These are phyloP conservation scores for Chrysanthemum makinoi DNA, from an alignment of 129 eudicot species.

Conservation along the genomic window DNA sequence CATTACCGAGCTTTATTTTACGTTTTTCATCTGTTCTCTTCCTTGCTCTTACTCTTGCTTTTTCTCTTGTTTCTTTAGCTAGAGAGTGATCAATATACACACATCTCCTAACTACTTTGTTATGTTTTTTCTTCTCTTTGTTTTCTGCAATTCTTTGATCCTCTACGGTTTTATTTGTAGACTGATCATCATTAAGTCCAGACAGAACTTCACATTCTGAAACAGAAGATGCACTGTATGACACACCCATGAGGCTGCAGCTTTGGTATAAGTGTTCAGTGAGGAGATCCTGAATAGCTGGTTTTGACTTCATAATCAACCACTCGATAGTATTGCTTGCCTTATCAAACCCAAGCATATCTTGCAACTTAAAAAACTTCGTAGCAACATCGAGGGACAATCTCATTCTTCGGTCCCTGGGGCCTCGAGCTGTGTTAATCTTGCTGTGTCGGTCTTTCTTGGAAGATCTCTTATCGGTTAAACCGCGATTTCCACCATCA, in stretches of 20 bases:
- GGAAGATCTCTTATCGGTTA: conserved; percentile 27
- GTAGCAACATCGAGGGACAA: conserved; percentile 74
- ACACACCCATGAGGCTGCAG: conserved; percentile 17
- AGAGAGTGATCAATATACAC: conserved; percentile 28
- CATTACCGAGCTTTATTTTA: conserved; percentile 20
- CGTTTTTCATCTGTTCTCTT: conserved; percentile 61
- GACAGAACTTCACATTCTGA: conserved; percentile 55
- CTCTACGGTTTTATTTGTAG: neutral
- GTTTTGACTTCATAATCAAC: conserved; percentile 48
- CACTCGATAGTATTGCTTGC: conserved; percentile 84
- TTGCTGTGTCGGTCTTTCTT: conserved; percentile 90
- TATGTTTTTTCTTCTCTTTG: conserved; percentile 35
- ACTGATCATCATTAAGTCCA: conserved; percentile 32
- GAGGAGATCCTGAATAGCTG: conserved; percentile 51
- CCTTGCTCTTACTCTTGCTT: conserved; percentile 74
- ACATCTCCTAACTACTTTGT: conserved; percentile 28
- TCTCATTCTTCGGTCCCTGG: conserved; percentile 86
- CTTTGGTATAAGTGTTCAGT: neutral
- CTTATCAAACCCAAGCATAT: conserved; percentile 67
- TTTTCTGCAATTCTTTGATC: neutral
- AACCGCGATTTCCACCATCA: neutral
- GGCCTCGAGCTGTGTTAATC: conserved; percentile 82
- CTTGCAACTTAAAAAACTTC: conserved; percentile 72
- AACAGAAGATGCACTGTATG: conserved; percentile 39
- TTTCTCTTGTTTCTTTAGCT: conserved; percentile 56